Conservation (phyloP, 805 yeast species). For the Ogataea siamensis region DNA sequence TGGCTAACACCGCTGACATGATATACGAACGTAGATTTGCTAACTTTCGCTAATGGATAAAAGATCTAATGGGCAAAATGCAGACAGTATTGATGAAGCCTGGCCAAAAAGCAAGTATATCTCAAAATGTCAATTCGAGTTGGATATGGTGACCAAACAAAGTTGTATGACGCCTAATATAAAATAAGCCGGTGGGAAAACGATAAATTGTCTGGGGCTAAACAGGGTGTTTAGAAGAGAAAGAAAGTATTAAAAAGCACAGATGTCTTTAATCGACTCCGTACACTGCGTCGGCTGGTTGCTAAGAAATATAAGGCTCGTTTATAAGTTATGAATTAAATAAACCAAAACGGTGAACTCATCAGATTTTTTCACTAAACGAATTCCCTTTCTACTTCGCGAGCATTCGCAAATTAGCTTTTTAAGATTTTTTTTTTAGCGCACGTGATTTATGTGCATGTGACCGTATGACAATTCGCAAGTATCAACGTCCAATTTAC, state of each 20-base stretch:
- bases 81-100: too few species aligned
- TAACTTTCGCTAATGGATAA: too few species aligned
- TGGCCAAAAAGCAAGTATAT: too few species aligned
- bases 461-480: background rate
- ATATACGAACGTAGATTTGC: background rate
- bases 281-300: background rate
- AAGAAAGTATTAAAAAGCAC: background rate
- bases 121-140: too few species aligned
- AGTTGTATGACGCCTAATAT: background rate
- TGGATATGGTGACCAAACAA: background rate
- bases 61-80: too few species aligned
- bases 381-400: constrained; percentile 6
- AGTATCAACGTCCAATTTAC: constrained; percentile 1
- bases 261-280: background rate
- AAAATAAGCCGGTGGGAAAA: constrained; percentile 6
- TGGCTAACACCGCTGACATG: constrained; percentile 24
- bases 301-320: background rate
- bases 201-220: constrained; percentile 1
- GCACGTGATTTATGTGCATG: constrained; percentile 3
- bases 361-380: constrained; percentile 11
- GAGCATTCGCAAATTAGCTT: background rate
- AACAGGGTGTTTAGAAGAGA: constrained; percentile 2
- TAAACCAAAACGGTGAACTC: constrained; percentile 10
- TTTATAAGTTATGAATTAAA: background rate
- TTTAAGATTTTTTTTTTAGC: background rate